Conservation (phyloP, 139 green algal species). For the Auxenochlorella pyrenoidosa region DNA sequence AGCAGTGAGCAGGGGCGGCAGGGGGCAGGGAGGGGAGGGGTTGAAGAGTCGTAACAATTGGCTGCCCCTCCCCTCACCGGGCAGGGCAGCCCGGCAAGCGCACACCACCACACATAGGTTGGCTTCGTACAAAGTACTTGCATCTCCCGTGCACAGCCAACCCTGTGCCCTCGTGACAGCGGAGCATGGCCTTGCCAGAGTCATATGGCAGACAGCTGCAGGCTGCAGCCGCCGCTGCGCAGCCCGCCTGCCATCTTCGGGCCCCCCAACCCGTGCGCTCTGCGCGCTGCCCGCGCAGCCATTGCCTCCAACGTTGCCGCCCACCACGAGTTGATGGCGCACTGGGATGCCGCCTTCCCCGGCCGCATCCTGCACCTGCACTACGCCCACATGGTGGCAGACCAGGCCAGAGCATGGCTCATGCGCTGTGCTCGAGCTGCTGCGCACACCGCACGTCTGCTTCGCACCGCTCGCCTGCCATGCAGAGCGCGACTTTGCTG, state of each 20-base stretch:
- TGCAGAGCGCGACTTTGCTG: no score
- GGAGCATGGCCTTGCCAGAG: no score
- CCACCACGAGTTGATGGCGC: constrained; percentile 11
- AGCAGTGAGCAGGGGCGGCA: not conserved
- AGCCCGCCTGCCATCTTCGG: not conserved
- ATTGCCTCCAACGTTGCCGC: not conserved
- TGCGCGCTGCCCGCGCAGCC: not conserved
- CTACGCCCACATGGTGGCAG: constrained; percentile 15
- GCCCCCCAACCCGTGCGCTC: not conserved
- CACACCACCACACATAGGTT: not conserved
- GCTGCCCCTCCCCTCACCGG: no score
- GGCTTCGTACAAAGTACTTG: no score
- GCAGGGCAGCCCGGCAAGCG: not conserved
- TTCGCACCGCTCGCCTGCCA: no score
- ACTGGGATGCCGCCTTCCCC: not conserved
- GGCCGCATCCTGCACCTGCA: constrained; percentile 22
- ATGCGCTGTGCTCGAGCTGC: no score
- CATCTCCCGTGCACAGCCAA: no score
- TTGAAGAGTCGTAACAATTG: no score
- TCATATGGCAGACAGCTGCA: no score
- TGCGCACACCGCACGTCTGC: no score
- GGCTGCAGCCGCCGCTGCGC: not conserved
- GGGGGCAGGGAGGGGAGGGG: not conserved
- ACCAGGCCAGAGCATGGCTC: not conserved
- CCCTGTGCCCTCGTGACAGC: no score